Conservation (phyloP, 371 early-diverging fungal genomes). For the Zancudomyces culisetae region DNA sequence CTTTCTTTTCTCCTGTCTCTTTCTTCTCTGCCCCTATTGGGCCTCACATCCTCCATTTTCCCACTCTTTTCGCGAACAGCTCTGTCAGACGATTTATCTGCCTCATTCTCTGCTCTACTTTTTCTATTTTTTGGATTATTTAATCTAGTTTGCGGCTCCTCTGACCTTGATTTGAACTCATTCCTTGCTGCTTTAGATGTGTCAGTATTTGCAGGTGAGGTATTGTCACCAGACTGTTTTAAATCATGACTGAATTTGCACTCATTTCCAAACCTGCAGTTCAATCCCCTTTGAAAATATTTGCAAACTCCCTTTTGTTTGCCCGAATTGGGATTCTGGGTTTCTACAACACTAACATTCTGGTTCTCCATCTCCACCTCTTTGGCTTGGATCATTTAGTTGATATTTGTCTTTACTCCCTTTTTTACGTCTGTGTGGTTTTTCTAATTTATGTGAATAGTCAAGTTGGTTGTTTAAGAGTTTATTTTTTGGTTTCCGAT, state of each 20-base stretch:
- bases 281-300: background rate
- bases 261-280: background rate
- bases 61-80: background rate
- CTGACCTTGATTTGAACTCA: background rate
- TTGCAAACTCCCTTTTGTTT: background rate
- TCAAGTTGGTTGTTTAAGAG: too few relatives aligned
- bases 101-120: background rate
- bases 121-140: background rate
- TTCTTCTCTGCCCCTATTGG: background rate
- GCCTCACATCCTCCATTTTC: background rate
- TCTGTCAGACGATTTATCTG: background rate
- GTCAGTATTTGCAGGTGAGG: too few relatives aligned
- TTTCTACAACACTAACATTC: too few relatives aligned
- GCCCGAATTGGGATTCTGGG: too few relatives aligned
- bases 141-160: background rate
- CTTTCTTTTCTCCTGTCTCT: background rate
- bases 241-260: background rate
- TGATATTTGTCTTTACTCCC: too few relatives aligned
- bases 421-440: too few relatives aligned
- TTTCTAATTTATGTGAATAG: too few relatives aligned
- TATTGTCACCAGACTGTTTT: too few relatives aligned
- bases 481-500: too few relatives aligned
- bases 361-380: too few relatives aligned
- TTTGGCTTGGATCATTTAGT: too few relatives aligned
- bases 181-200: background rate